These are phyloP conservation scores for Punica granatum DNA, from an alignment of 345 rosid species.

Conservation along the genomic window DNA sequence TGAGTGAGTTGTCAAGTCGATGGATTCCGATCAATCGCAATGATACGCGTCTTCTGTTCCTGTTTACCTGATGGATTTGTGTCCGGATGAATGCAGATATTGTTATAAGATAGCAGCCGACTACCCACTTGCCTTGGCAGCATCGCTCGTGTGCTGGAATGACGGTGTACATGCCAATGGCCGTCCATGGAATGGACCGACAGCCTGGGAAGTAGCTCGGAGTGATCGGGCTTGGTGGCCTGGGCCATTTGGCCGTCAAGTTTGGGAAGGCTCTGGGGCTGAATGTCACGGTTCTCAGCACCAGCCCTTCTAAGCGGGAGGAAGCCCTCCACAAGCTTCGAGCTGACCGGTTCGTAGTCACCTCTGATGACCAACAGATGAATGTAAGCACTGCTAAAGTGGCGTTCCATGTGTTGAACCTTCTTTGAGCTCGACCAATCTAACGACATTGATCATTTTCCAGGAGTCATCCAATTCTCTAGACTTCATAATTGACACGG, in stretches of 20 bases:
- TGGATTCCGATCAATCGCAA: too few relatives aligned
- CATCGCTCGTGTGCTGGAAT: conserved; percentile 89
- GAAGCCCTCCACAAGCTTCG: conserved; percentile 68
- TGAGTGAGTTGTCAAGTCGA: neutral
- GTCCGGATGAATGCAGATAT: conserved; percentile 53
- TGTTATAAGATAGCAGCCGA: conserved; percentile 63
- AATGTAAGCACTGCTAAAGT: conserved; percentile 30
- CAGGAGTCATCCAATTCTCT: conserved; percentile 48
- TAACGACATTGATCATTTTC: neutral
- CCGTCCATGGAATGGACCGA: conserved; percentile 57
- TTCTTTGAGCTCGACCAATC: neutral
- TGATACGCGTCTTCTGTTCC: too few relatives aligned
- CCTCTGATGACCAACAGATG: conserved; percentile 69
- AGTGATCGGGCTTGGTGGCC: conserved; percentile 88
- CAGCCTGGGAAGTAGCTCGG: conserved; percentile 77
- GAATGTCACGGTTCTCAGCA: conserved; percentile 72
- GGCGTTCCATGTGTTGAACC: too few relatives aligned
- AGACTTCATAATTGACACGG: conserved; percentile 74
- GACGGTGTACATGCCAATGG: conserved; percentile 80
- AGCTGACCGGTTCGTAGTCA: conserved; percentile 56
- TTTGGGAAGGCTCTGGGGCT: conserved; percentile 92
- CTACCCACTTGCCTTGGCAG: conserved; percentile 66
- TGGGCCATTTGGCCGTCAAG: conserved; percentile 95
- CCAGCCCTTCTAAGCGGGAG: conserved; percentile 66
- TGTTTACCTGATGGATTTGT: too few relatives aligned